These are phyloP conservation scores for Yarrowia yakushimensis DNA, from an alignment of 805 yeast genomes.

Conservation along the genomic window DNA sequence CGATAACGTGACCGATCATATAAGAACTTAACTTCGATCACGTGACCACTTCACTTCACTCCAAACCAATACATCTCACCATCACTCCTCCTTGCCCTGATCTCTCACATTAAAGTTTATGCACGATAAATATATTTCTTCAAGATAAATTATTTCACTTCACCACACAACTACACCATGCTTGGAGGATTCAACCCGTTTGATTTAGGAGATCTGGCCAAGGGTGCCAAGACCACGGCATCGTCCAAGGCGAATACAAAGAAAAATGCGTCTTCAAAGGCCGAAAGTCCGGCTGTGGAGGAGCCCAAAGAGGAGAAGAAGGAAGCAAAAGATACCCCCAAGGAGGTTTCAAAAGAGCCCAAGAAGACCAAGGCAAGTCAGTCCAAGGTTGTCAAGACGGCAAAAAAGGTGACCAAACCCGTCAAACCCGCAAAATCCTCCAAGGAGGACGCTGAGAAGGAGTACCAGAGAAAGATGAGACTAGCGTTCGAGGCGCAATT, in stretches of 20 bases:
- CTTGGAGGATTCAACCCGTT: conserved; percentile 23
- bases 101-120: not conserved
- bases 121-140: conserved; percentile 21
- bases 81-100: not conserved
- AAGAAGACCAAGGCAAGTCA: not conserved
- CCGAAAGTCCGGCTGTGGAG: no score
- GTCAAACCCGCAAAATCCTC: not conserved
- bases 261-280: no score
- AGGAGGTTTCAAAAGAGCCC: not conserved
- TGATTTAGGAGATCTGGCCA: conserved; percentile 1
- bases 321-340: no score
- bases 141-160: conserved; percentile 1
- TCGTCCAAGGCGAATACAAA: not conserved
- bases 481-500: conserved; percentile 40
- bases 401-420: not conserved
- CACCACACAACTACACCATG: conserved; percentile 1
- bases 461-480: conserved; percentile 29
- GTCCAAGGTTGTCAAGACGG: not conserved
- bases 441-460: conserved; percentile 26
- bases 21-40: no score
- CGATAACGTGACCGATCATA: no score
- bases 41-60: no score
- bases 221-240: not conserved
- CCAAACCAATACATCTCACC: not conserved
- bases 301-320: not conserved